Base-by-base conservation (phyloP, 176 grass and related monocot genomes). In the Aegilops longissima region DNA sequence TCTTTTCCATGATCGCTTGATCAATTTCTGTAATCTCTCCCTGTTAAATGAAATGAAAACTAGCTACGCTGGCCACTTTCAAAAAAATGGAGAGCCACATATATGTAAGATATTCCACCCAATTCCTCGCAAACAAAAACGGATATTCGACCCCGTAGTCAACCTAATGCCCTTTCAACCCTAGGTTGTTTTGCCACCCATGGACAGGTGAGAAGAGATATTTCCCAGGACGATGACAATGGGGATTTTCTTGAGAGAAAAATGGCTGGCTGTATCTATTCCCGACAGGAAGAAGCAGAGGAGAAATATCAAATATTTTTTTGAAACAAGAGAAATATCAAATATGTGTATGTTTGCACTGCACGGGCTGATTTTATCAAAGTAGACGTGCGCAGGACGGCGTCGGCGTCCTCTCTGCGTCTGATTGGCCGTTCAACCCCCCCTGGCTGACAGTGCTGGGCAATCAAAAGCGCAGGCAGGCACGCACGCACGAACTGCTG, bases 401-500 rank as follows among this genome's bases (percentile, higher is more conserved):
- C 66, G 66, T 72, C 8, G 66, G 13, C 30, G 24, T 21, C 54
- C 47, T 47, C 45, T 76, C 45, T 9, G 73, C 11, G 4, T 18
- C 6, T 30, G 61, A 63, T 63, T 63, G 40, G 72, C 47, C 72
- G 27, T 73, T 72, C 21, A 47, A 27, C 38, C 40, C 39, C 39
- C 1, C 27, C 64, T 73, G 72, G 24, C 73, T 35, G 68, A 34
- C 49, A 70, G 36, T 10, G 25, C 17, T 63, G 47, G 24, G 73
- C 44, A 75, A 80, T 39, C 13, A 76, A 40, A 58, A 58, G 54
- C 2, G 18, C 54, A 59, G 54, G 23, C 23, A 75, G 27, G 65
- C 66, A 82, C 3, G 25, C 73, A 61, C 17, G 79, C 62, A 83
- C 38, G 27, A 79, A 79, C 6, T 71, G 52, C 69, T 31, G 51